Percentiles rank a stretch among this genome's conserved stretches.
These are phyloP conservation scores for Maudiozyma pseudohumilis DNA, from an alignment of 805 yeast genomes.

Conservation along the genomic window DNA sequence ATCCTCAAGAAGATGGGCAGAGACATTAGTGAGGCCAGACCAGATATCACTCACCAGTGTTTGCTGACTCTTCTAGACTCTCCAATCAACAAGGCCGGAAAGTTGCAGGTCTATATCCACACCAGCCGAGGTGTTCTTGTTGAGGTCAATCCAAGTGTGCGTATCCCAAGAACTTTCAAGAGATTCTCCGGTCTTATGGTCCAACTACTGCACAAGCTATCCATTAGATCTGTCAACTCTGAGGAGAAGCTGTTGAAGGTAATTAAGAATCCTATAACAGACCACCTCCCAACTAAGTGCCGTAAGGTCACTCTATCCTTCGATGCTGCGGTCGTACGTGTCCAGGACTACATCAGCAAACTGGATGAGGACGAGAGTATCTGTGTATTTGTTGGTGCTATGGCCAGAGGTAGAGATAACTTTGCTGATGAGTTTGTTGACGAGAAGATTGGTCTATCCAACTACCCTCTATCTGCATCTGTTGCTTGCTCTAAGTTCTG, in stretches of 20 bases:
- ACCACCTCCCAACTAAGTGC: slow-evolving; percentile 93
- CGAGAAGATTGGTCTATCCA: slow-evolving; percentile 91
- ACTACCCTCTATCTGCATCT: slow-evolving; percentile 92
- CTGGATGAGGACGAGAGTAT: slow-evolving; percentile 84
- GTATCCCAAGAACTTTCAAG: slow-evolving; percentile 97
- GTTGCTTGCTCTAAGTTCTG: slow-evolving; percentile 98
- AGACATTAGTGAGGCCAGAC: slow-evolving; percentile 95
- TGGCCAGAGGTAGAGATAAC: slow-evolving; percentile 97
- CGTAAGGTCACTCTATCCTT: slow-evolving; percentile 85
- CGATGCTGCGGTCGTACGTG: slow-evolving; percentile 81
- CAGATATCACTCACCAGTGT: slow-evolving; percentile 99
- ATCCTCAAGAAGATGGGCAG: slow-evolving; percentile 89
- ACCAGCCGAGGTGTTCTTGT: slow-evolving; percentile 91
- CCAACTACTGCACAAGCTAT: slow-evolving; percentile 82
- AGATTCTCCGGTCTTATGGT: slow-evolving; percentile 98
- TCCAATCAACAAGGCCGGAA: slow-evolving; percentile 97
- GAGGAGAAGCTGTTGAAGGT: slow-evolving; percentile 91
- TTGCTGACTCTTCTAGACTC: slow-evolving; percentile 86
- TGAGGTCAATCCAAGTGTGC: slow-evolving; percentile 91
- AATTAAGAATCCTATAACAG: slow-evolving; percentile 93
- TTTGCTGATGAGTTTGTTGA: slow-evolving; percentile 97
- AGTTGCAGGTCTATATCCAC: slow-evolving; percentile 89
- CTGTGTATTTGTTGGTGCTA: slow-evolving; percentile 97
- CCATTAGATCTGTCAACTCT: slow-evolving; percentile 89
- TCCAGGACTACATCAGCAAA: slow-evolving; percentile 74